A percentile compares a stretch with the other conserved stretches of the same genome.
Evolutionary conservation across 441 rosid species (phyloP).

Genomic region (Codiaeum variegatum): DNA sequence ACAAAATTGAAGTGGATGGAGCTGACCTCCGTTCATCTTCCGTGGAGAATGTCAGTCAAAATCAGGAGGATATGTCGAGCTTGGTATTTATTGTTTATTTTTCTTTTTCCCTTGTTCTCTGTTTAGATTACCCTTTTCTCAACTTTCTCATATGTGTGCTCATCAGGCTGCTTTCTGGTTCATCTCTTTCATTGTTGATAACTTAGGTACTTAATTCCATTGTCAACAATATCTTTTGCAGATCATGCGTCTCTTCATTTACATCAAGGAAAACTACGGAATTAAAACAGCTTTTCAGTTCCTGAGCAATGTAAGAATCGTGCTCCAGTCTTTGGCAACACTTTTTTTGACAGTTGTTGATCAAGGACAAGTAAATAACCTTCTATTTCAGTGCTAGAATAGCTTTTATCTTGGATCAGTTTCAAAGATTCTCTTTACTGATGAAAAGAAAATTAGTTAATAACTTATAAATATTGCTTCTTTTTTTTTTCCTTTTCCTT

Average conservation of each 20-base stretch:
- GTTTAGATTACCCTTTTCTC: not conserved
- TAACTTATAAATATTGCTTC: not conserved
- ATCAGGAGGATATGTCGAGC: constrained; percentile 75
- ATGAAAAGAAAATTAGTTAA: not conserved
- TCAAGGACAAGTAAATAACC: not conserved
- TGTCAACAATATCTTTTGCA: constrained; percentile 41
- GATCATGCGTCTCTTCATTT: constrained; percentile 84
- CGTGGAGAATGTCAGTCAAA: constrained; percentile 39
- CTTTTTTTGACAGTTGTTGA: not conserved
- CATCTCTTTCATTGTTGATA: not conserved
- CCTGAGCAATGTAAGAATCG: constrained; percentile 69
- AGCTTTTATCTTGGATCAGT: not conserved
- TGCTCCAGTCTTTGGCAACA: not conserved
- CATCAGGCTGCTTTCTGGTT: not conserved
- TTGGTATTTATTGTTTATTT: constrained; percentile 57
- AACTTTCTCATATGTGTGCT: constrained; percentile 10
- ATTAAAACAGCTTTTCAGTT: constrained; percentile 80
- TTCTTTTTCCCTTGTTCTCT: constrained; percentile 10
- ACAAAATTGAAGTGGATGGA: constrained; percentile 56
- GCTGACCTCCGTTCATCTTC: constrained; percentile 44
- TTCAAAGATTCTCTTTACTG: not conserved
- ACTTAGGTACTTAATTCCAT: constrained; percentile 16
- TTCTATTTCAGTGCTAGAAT: not conserved
- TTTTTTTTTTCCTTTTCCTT: no score
- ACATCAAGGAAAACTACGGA: constrained; percentile 84